Base-by-base conservation (phyloP, 768 basidiomycete species). In the Auricularia heimuer region DNA sequence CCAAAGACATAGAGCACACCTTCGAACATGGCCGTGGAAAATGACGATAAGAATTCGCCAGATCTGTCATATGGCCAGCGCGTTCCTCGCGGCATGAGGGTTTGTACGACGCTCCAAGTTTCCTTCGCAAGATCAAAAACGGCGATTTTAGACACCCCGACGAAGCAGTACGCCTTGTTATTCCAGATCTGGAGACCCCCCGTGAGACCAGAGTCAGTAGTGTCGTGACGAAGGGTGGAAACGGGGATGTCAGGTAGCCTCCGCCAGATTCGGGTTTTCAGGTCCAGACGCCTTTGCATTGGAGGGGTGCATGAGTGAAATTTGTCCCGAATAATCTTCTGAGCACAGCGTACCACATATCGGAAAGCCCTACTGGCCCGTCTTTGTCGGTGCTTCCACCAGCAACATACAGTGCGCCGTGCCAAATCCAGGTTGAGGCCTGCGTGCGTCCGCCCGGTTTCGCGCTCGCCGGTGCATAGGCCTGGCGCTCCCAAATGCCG, bases 1-100 rank as follows among this genome's bases (percentile, higher is more conserved):
- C 76, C 77, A 63, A 80, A 79, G 14, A 79, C 72, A 64, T 78
- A 77, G 1, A 80, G 63, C 47, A 74, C 77, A 39, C 72, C 71
- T 14, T 72, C 65, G 33, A 75, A 69, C 51, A 70, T 54, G 18
- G 63, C 66, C 63, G 66, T 64, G 14, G 64, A 54, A 63, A 67
- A 72, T 54, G 68, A 68, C 4, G 51, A 63, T 47, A 68, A 51
- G 24, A 34, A 12, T 12, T 64, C 8, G 16, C 44, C 42, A 36
- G 18, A 39, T 63, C 65, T 66, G 62, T 67, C 69, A 66, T 67
- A 70, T 71, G 68, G 3, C 56, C 54, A 58, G 66, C 64, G 12
- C 39, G 44, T 2, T 63, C 37, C 18, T 39, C 66, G 3, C 68
- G 65, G 66, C 61, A 69, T 76, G 14, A 35, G 73, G 33, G 73